Percentiles rank a stretch among this genome's conserved stretches.
Conservation (phyloP, 495 filamentous ascomycete species). For the Aspergillus conjunctus region DNA sequence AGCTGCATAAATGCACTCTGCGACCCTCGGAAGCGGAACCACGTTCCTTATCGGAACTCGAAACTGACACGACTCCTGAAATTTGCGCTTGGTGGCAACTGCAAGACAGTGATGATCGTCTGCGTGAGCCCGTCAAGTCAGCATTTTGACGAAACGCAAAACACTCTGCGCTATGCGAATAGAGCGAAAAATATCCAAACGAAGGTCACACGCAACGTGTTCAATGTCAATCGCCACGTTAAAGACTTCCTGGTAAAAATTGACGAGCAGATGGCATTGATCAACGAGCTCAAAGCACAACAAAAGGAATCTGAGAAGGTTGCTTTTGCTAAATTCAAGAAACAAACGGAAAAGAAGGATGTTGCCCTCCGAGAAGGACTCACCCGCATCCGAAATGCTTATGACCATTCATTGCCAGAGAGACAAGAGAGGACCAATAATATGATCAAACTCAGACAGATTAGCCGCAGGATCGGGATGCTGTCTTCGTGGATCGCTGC, state of each 20-base stretch:
- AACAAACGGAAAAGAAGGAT: constrained; percentile 82
- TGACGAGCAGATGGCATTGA: constrained; percentile 90
- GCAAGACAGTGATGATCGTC: constrained; percentile 99
- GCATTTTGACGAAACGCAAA: constrained; percentile 98
- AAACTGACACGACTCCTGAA: constrained; percentile 96
- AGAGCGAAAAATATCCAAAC: constrained; percentile 99
- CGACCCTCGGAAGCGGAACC: constrained; percentile 87
- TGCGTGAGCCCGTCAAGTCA: constrained; percentile 95
- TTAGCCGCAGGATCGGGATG: constrained; percentile 81
- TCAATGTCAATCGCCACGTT: constrained; percentile 98
- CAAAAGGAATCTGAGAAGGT: constrained; percentile 86
- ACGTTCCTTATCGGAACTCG: constrained; percentile 96
- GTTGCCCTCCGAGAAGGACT: constrained; percentile 76
- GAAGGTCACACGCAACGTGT: constrained; percentile 96
- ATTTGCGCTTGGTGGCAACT: constrained; percentile 96
- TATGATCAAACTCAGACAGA: constrained; percentile 81
- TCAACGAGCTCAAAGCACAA: constrained; percentile 90
- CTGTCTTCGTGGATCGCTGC: constrained; percentile 90
- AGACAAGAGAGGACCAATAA: constrained; percentile 74
- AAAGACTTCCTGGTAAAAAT: constrained; percentile 98
- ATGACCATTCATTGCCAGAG: constrained; percentile 78
- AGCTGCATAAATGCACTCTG: constrained; percentile 99
- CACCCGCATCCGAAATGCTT: constrained; percentile 76
- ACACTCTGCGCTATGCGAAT: constrained; percentile 96
- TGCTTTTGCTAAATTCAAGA: constrained; percentile 87